Conservation (phyloP, 78 protist species). For the Speleostelium caveatum region DNA sequence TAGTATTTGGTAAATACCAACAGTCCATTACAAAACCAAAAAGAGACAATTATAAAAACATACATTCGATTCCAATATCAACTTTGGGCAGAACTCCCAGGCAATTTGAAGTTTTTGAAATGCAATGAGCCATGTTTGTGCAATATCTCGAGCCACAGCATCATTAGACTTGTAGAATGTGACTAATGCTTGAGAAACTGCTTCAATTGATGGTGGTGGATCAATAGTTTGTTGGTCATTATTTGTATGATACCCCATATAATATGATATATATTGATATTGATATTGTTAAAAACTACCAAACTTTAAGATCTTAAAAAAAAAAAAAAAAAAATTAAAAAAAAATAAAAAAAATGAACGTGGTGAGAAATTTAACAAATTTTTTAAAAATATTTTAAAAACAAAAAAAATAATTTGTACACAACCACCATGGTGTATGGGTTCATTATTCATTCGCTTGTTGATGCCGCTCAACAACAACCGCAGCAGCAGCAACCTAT, state of each 20-base stretch:
- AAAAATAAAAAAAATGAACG: too few relatives aligned
- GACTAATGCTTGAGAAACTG: conserved; percentile 33
- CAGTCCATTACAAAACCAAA: neutral
- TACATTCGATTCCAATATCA: conserved; percentile 50
- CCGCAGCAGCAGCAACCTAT: neutral
- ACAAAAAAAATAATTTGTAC: too few relatives aligned
- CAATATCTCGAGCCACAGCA: conserved; percentile 2
- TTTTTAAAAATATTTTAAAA: too few relatives aligned
- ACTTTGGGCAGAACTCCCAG: conserved; percentile 62
- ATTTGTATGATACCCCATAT: too few relatives aligned
- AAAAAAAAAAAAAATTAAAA: too few relatives aligned
- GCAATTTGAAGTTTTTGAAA: conserved; percentile 38
- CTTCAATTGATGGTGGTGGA: conserved; percentile 52
- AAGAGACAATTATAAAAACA: neutral
- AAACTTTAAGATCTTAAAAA: too few relatives aligned
- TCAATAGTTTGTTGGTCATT: conserved; percentile 15
- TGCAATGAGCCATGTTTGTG: conserved; percentile 63
- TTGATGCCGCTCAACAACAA: neutral
- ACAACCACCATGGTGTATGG: conserved; percentile 77
- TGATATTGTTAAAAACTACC: too few relatives aligned
- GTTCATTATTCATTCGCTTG: conserved; percentile 37
- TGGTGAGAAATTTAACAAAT: too few relatives aligned
- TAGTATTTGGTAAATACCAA: neutral
- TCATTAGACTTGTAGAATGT: conserved; percentile 41
- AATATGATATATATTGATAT: too few relatives aligned